Evolutionary conservation across 2,329 filamentous ascomycete genomes (phyloP).

Genomic region (Sporothrix protearum): DNA sequence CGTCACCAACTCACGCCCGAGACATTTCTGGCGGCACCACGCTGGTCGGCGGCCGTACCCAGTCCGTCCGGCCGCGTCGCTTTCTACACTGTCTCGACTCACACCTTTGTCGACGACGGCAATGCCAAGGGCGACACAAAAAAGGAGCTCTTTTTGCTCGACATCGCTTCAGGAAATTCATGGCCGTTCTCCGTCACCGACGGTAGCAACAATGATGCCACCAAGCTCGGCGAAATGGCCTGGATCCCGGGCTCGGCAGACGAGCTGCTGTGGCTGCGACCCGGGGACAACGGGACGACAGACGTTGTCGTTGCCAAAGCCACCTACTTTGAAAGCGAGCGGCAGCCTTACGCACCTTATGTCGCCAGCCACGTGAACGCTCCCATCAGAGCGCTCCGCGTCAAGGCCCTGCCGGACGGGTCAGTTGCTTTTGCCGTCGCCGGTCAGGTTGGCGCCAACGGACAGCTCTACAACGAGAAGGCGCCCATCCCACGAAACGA

Average conservation of each 20-base stretch:
- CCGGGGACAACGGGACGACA: constrained; percentile 31
- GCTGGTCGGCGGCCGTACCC: constrained; percentile 35
- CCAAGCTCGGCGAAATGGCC: constrained; percentile 35
- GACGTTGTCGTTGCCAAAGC: constrained; percentile 35
- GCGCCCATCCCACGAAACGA: neutral
- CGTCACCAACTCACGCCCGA: constrained; percentile 30
- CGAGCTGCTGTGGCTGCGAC: constrained; percentile 37
- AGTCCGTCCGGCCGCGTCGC: constrained; percentile 39
- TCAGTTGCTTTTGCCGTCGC: constrained; percentile 38
- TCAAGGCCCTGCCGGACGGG: constrained; percentile 37
- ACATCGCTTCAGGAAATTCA: constrained; percentile 35
- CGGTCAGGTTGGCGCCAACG: constrained; percentile 35
- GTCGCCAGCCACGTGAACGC: constrained; percentile 36
- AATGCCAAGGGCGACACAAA: constrained; percentile 28
- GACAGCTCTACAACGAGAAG: constrained; percentile 35
- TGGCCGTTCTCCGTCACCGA: constrained; percentile 28
- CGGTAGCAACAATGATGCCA: constrained; percentile 30
- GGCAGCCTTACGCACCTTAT: constrained; percentile 21
- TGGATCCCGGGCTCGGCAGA: constrained; percentile 37
- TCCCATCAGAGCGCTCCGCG: constrained; percentile 36
- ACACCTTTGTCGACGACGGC: constrained; percentile 33
- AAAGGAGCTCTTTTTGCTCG: constrained; percentile 37
- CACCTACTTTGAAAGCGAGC: constrained; percentile 12
- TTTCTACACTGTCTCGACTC: constrained; percentile 38
- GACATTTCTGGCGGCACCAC: constrained; percentile 28